These are phyloP conservation scores for Fraxinus greggii DNA, from an alignment of 305 asterid genomes.

Conservation along the genomic window DNA sequence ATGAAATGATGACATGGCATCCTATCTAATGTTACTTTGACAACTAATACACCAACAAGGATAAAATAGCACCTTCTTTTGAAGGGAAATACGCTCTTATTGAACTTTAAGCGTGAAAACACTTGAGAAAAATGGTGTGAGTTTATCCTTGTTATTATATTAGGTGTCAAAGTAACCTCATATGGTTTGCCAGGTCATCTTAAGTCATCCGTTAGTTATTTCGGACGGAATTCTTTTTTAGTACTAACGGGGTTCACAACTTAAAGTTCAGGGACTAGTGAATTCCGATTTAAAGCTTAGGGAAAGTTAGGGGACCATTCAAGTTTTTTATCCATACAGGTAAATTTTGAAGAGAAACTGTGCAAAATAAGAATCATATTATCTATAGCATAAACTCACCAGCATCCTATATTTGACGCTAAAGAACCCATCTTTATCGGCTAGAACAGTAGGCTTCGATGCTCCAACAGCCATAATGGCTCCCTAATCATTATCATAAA, in stretches of 20 bases:
- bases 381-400: constrained; percentile 44
- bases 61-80: neutral
- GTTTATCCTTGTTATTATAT: neutral
- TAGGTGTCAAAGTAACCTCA: neutral
- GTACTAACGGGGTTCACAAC: neutral
- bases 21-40: neutral
- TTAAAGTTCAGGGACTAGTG: neutral
- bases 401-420: constrained; percentile 64
- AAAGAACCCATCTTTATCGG: constrained; percentile 69
- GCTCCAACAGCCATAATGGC: constrained; percentile 99
- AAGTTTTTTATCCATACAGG: neutral
- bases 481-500: constrained; percentile 53
- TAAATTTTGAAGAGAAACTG: neutral
- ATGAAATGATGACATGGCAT: neutral
- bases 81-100: neutral
- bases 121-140: neutral
- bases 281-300: neutral
- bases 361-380: neutral
- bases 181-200: neutral
- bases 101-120: neutral
- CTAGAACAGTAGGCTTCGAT: constrained; percentile 71
- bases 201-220: neutral
- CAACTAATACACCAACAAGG: neutral
- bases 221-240: neutral
- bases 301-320: neutral